phyloP scores from a whole-genome alignment of 257 asterid genomes.

The Solanum ossicruentum region DNA sequence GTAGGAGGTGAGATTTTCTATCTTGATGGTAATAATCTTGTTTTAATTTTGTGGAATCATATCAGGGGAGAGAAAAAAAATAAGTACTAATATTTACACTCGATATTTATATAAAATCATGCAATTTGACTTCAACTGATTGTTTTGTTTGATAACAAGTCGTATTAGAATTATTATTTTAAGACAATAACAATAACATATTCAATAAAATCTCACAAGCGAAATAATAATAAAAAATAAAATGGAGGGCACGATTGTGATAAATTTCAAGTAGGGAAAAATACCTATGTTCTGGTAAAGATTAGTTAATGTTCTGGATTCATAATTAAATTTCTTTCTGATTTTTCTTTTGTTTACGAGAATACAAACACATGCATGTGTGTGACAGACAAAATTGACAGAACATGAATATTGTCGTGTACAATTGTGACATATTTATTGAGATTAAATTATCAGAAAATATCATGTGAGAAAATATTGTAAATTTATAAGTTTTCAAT shows the following conservation, averaged over 20 bases:
- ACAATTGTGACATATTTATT: not conserved
- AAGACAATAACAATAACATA: not conserved
- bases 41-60: not conserved
- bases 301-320: no score
- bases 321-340: no score
- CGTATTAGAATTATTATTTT: not conserved
- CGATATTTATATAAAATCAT: not conserved
- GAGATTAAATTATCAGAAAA: not conserved
- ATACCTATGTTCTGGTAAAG: no score
- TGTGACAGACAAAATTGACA: not conserved
- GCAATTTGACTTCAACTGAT: not conserved
- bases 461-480: not conserved
- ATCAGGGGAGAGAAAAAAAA: no score
- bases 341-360: no score
- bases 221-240: no score
- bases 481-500: not conserved
- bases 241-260: no score
- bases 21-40: not conserved
- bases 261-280: no score
- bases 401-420: not conserved
- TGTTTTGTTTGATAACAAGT: not conserved
- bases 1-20: not conserved
- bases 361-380: not conserved
- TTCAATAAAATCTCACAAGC: no score
- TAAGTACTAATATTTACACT: not conserved